Percentiles rank a stretch among this genome's conserved stretches.
phyloP scores from a whole-genome alignment of 495 filamentous ascomycete genomes.

The Apiosordaria backusii region DNA sequence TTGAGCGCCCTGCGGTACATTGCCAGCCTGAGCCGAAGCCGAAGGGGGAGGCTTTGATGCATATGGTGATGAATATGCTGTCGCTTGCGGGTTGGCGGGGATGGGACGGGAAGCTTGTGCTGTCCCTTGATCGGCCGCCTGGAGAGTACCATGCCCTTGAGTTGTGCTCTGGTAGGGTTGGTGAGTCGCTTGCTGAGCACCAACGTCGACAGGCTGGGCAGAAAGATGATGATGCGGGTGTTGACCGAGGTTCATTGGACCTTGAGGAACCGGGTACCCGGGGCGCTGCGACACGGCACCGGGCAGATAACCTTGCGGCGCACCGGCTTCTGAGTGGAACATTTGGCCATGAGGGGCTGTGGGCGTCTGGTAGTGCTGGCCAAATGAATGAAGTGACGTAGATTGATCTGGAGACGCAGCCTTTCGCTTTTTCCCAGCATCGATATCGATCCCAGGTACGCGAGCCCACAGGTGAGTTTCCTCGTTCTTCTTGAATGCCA shows the following conservation, averaged over 20 bases:
- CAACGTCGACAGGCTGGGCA: slow-evolving; percentile 21
- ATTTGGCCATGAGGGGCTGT: slow-evolving; percentile 30
- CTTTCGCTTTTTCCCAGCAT: slow-evolving; percentile 52
- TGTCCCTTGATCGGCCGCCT: slow-evolving; percentile 33
- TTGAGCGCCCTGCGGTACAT: slow-evolving; percentile 18
- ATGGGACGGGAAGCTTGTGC: slow-evolving; percentile 29
- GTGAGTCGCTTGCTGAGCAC: slow-evolving; percentile 24
- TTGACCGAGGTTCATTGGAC: slow-evolving; percentile 32
- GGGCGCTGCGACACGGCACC: slow-evolving; percentile 27
- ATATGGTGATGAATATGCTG: slow-evolving; percentile 46
- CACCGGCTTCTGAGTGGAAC: slow-evolving; percentile 26
- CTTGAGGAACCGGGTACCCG: slow-evolving; percentile 16
- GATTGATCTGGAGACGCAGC: slow-evolving; percentile 44
- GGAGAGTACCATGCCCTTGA: slow-evolving; percentile 34
- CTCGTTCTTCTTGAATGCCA: slow-evolving; percentile 82
- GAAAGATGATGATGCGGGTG: slow-evolving; percentile 22
- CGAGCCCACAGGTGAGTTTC: slow-evolving; percentile 48
- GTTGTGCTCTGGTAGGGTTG: slow-evolving; percentile 31
- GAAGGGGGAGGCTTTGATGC: slow-evolving; percentile 34
- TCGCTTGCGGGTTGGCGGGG: slow-evolving; percentile 31
- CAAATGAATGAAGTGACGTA: slow-evolving; percentile 24
- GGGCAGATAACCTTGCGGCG: slow-evolving; percentile 27
- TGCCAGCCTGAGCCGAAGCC: slow-evolving; percentile 18
- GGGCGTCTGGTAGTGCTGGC: slow-evolving; percentile 24
- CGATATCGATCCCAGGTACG: slow-evolving; percentile 49